Base-by-base conservation (phyloP, 257 asterid species). In the Phtheirospermum japonicum region DNA sequence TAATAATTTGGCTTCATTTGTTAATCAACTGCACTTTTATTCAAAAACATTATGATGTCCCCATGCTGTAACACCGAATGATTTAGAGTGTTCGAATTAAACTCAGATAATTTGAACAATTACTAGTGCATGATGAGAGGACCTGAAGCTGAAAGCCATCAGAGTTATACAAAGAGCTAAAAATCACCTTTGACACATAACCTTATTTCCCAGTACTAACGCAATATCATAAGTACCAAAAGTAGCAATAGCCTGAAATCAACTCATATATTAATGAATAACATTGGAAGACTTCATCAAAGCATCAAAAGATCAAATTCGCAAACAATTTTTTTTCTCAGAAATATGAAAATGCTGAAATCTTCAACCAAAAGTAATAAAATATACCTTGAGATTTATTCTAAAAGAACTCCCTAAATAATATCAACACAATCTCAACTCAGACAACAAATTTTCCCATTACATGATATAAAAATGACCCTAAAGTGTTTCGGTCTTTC, bases 141-240 rank as follows among this genome's bases (percentile, higher is more conserved):
- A 48, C 54, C 59, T n/a, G 52, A 57, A 17, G 39, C 19, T 30
- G 23, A 58, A 73, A 42, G 59, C 60, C 16, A 65, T 28, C 11
- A 34, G 11, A 28, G 37, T 17, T 45, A 26, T 9, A 49, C 9
- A 48, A 14, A 45, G 73, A 66, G 59, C 37, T 59, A 10, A 57
- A 61, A 55, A 61, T 68, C 71, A 92, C 99, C 97, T 92, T 69
- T 82, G 95, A 66, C 91, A 83, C 40, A 92, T 53, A 66, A 92
- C 85, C 89, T 92, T 92, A 94, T 73, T 89, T 57, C 89, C 99
- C 59, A 92, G 64, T 72, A 86, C 99, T 57, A 89, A 65, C 4
- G 96, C 86, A 59, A 92, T 82, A 78, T 92, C 96, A 57, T 79
- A 92, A 63, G 95, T 92, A 64, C 96, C 99, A 70, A 92, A 75